Percentiles rank a stretch among this genome's conserved stretches.
These are phyloP conservation scores for Penicillium turbatum DNA, from an alignment of 495 filamentous ascomycete species.

Conservation along the genomic window DNA sequence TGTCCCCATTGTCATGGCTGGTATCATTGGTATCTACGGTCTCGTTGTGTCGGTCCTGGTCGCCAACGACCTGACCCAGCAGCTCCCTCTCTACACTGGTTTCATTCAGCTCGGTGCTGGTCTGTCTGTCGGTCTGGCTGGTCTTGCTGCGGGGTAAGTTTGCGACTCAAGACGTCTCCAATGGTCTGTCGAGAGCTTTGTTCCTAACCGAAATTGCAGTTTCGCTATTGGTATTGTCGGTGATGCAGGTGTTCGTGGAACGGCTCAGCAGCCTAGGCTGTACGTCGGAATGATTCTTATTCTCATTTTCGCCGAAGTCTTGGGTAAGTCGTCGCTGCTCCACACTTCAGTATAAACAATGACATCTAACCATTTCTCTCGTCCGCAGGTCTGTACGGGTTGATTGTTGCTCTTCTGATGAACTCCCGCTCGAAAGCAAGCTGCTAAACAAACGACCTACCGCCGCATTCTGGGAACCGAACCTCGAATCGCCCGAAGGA, in stretches of 20 bases:
- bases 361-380: background rate
- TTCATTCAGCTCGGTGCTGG: constrained; percentile 98
- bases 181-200: background rate
- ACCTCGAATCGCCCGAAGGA: background rate
- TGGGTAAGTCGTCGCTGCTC: constrained; percentile 58
- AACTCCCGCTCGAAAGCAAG: constrained; percentile 62
- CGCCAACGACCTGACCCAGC: constrained; percentile 82
- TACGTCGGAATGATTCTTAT: constrained; percentile 99
- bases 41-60: constrained; percentile 98
- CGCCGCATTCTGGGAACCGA: constrained; percentile 13
- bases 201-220: constrained; percentile 30
- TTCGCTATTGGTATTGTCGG: constrained; percentile 99
- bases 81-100: constrained; percentile 80
- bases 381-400: constrained; percentile 79
- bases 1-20: constrained; percentile 99
- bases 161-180: background rate
- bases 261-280: constrained; percentile 92
- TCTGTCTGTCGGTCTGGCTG: constrained; percentile 91
- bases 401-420: constrained; percentile 98
- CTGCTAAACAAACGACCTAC: constrained; percentile 28
- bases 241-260: constrained; percentile 97
- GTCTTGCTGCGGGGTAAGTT: constrained; percentile 86
- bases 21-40: constrained; percentile 99
- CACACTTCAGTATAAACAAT: background rate
- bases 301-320: constrained; percentile 99